phyloP scores from a whole-genome alignment of 805 yeast species.

The Metschnikowia matae region DNA sequence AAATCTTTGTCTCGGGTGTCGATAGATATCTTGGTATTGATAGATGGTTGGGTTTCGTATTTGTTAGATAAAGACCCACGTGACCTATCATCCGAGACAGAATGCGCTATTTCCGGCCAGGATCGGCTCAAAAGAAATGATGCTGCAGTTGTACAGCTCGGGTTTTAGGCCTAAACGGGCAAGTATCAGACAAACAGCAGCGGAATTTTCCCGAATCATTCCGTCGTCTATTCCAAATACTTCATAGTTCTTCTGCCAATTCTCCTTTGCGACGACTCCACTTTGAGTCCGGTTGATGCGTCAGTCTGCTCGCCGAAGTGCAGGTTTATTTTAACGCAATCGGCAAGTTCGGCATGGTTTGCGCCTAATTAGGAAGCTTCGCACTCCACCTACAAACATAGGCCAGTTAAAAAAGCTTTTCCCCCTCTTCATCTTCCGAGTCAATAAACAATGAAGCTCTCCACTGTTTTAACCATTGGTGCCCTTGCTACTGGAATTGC shows the following conservation, averaged over 20 bases:
- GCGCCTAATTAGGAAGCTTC: slow-evolving; percentile 17
- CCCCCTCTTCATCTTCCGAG: background rate
- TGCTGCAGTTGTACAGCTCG: background rate
- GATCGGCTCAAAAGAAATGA: background rate
- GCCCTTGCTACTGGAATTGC: slow-evolving; percentile 16
- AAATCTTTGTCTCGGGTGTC: too few relatives aligned
- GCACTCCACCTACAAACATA: slow-evolving; percentile 16
- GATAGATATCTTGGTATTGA: too few relatives aligned
- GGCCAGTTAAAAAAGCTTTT: slow-evolving; percentile 3
- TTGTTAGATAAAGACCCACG: background rate
- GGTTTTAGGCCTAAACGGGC: background rate
- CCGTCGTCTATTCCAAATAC: background rate
- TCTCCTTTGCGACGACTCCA: background rate
- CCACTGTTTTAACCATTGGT: slow-evolving; percentile 15
- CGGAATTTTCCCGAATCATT: background rate
- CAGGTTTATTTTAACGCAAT: background rate
- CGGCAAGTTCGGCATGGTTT: slow-evolving; percentile 14
- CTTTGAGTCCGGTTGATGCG: background rate
- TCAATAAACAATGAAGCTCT: slow-evolving; percentile 14
- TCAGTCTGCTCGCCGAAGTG: background rate
- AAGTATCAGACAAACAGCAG: background rate
- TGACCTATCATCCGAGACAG: background rate
- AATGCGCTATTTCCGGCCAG: slow-evolving; percentile 3
- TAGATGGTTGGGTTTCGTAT: too few relatives aligned
- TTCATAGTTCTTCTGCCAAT: too few relatives aligned